Base-by-base conservation (phyloP, 108 stramenopile genomes). In the Cyclostephanos invisitatus region DNA sequence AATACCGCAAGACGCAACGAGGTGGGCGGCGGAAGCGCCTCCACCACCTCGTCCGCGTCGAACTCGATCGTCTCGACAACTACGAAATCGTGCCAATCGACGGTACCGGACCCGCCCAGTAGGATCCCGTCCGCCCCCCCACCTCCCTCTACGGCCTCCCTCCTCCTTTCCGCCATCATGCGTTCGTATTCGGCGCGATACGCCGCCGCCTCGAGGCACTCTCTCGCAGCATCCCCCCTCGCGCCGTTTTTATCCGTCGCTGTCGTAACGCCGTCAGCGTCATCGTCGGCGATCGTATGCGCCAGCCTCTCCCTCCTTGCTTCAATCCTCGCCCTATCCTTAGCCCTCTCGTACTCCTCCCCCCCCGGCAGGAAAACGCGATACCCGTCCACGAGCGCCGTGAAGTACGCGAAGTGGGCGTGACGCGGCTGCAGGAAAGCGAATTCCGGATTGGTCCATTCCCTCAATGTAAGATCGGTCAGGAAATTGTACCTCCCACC, bases 1-100 rank as follows among this genome's bases (percentile, higher is more conserved):
- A 78, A 57, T 7, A 49, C 78, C 18, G 71, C 84, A 49, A 73
- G 65, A 21, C 67, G 77, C 58, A 87, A 87, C n/a, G 84, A 82
- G 22, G 88, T 87, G 11, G 92, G 87, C 3, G 93, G 92, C 12
- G 93, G 91, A 61, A 85, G 70, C 38, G 83, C 69, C 70, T 89
- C 82, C 10, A 93, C 91, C 1, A 85, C 80, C 85, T 97, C 97
- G 68, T 97, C 92, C 21, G 68, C 80, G 0, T 84, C 78, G 82
- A 99, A 98, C 44, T 96, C 97, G 71, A 99, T 98, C 25, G 96
- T 97, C 80, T 98, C 98, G 25, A 99, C 98, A 7, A 99, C 95
- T 0, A 96, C 95, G 75, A 99, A 99, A 75, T 98, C 97, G 79
- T 97, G 94, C 98, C 98, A 99, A 81, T 99, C 98, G 60, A 99